These are phyloP conservation scores for Graphiopsis chlorocephala DNA, from an alignment of 2,329 filamentous ascomycete species.

Conservation along the genomic window DNA sequence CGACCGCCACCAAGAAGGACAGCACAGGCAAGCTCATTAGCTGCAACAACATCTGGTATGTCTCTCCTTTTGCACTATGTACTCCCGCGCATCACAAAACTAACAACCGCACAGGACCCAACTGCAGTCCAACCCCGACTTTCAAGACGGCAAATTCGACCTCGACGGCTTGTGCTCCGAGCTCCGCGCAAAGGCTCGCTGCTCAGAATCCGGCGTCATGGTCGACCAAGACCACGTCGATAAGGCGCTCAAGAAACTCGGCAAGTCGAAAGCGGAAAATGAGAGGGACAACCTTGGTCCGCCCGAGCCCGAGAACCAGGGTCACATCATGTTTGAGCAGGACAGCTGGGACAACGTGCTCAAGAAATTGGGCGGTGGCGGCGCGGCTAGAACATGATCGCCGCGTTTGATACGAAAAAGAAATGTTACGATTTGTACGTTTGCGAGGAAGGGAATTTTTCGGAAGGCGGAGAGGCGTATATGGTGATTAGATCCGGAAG, in stretches of 20 bases:
- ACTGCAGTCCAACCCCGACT: conserved; percentile 79
- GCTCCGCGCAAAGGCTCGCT: conserved; percentile 92
- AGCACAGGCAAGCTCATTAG: conserved; percentile 61
- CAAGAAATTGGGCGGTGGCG: conserved; percentile 22
- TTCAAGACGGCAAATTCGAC: conserved; percentile 87
- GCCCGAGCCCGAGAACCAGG: conserved; percentile 13
- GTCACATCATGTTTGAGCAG: conserved; percentile 27
- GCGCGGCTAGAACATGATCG: not conserved
- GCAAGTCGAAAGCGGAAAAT: conserved; percentile 29
- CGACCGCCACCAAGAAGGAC: conserved; percentile 20
- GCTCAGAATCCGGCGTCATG: conserved; percentile 84
- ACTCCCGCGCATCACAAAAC: conserved; percentile 20
- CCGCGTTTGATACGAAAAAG: not conserved
- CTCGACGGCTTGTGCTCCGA: conserved; percentile 91
- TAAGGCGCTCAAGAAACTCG: conserved; percentile 48
- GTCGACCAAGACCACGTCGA: conserved; percentile 89
- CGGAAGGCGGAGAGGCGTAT: not conserved
- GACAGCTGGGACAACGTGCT: conserved; percentile 29
- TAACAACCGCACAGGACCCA: conserved; percentile 70
- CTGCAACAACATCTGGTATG: conserved; percentile 92
- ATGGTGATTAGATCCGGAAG: not conserved
- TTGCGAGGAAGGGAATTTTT: not conserved
- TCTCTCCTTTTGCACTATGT: conserved; percentile 19
- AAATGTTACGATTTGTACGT: conserved; percentile 4
- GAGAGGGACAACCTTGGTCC: conserved; percentile 2